Percentiles rank a stretch among this genome's conserved stretches.
Evolutionary conservation across 176 grass and related monocot species (phyloP).

Genomic region (Aegilops tauschii): DNA sequence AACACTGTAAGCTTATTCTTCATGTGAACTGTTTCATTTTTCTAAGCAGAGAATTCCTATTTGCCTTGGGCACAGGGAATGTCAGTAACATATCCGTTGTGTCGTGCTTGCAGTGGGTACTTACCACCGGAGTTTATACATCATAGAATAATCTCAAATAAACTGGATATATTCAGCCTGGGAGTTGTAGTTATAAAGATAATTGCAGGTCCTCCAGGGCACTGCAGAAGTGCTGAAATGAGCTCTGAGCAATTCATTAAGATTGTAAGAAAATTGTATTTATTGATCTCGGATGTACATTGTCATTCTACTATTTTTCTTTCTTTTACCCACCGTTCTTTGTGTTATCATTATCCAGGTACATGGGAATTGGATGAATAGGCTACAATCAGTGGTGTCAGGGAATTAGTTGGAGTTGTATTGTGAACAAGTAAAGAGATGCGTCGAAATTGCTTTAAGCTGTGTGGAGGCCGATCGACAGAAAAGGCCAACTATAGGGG

Average conservation of each 20-base stretch:
- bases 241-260: background rate
- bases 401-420: background rate
- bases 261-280: background rate
- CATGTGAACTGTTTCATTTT: background rate
- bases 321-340: too few species aligned
- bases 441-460: background rate
- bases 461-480: background rate
- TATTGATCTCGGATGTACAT: too few species aligned
- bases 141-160: too few species aligned
- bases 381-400: background rate
- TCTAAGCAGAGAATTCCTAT: background rate
- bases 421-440: background rate
- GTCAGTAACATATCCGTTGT: background rate
- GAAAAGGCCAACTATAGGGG: background rate
- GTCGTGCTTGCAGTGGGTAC: background rate
- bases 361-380: background rate
- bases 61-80: background rate
- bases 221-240: background rate
- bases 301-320: too few species aligned
- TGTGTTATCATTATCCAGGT: background rate
- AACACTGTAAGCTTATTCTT: background rate
- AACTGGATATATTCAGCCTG: too few species aligned
- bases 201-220: background rate
- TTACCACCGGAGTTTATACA: too few species aligned
- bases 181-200: background rate